Base-by-base conservation (phyloP, 495 filamentous ascomycete genomes). In the Penicillium cosmopolitanum region DNA sequence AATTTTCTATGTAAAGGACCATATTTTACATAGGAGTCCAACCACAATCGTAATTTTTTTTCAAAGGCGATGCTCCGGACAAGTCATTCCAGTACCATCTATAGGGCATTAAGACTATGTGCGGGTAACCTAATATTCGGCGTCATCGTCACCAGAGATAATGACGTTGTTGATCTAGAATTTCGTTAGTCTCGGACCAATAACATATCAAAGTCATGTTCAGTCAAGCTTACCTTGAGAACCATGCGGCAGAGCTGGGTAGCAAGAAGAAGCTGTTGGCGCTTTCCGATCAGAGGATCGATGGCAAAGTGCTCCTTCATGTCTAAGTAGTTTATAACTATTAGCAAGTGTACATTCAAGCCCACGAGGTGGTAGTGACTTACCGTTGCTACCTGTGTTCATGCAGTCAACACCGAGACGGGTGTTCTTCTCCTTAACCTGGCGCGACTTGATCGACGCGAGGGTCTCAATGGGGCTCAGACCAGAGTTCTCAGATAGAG, bases 171-270 rank as follows among this genome's bases (percentile, higher is more conserved):
- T 89, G 62, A 89, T 82, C 84, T 85, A 60, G 51, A 54, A n/a
- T 13, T 23, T 8, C 38, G 63, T 73, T 69, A 74, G 58, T 31
- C 8, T 31, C 8, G 8, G 28, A 31, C 28, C 5, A 16, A 50
- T 21, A 16, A 10, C 18, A 19, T 44, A 19, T 44, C 4, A 44
- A 16, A 44, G 42, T 9, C 19, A 10, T 13, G 42, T 9, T 44
- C 42, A 44, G 21, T 44, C 31, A 19, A 51, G 13, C 90, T 84
- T 73, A 95, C 89, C 87, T 99, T 99, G 57, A 99, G 85, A 63
- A 99, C 95, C 95, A 99, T 99, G 56, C 95, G 88, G 81, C 96
- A 98, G 28, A 99, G 84, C 79, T 99, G 95, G 18, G 95, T 98
- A 15, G 95, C 95, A 53, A 99, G 83, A 73, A 97, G 82, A 57